These are phyloP conservation scores for Verticillium isaacii DNA, from an alignment of 2,329 filamentous ascomycete genomes.

Conservation along the genomic window DNA sequence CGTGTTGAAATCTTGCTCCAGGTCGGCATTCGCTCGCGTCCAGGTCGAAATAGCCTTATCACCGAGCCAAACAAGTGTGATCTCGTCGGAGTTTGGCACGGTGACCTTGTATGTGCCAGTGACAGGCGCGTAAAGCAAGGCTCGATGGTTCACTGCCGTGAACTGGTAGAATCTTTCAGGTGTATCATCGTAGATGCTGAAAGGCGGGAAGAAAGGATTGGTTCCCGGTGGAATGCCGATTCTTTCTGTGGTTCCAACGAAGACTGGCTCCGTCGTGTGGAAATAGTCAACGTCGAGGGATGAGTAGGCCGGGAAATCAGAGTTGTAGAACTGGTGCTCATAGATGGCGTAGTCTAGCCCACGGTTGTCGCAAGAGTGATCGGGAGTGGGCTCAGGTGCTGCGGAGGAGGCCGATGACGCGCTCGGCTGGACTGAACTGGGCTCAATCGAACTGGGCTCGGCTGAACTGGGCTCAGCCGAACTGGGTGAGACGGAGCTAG, in stretches of 20 bases:
- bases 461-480: neutral
- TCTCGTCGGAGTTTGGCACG: neutral
- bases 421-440: neutral
- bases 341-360: neutral
- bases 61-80: slow-evolving; percentile 4
- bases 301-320: neutral
- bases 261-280: neutral
- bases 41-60: neutral
- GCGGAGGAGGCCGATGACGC: neutral
- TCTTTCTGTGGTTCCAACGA: neutral
- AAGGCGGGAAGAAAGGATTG: neutral
- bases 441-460: neutral
- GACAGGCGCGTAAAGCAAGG: slow-evolving; percentile 4
- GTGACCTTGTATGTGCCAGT: slow-evolving; percentile 1
- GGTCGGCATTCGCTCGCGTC: slow-evolving; percentile 1
- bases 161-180: neutral
- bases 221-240: neutral
- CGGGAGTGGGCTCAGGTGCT: neutral
- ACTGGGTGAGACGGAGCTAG: neutral
- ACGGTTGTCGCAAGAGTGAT: neutral
- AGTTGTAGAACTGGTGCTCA: neutral
- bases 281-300: neutral
- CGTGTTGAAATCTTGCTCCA: neutral
- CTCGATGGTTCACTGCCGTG: slow-evolving; percentile 4
- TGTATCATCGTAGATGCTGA: slow-evolving; percentile 2